phyloP scores from a whole-genome alignment of 1,284 basidiomycete genomes.

The Papiliotrema fonsecae region DNA sequence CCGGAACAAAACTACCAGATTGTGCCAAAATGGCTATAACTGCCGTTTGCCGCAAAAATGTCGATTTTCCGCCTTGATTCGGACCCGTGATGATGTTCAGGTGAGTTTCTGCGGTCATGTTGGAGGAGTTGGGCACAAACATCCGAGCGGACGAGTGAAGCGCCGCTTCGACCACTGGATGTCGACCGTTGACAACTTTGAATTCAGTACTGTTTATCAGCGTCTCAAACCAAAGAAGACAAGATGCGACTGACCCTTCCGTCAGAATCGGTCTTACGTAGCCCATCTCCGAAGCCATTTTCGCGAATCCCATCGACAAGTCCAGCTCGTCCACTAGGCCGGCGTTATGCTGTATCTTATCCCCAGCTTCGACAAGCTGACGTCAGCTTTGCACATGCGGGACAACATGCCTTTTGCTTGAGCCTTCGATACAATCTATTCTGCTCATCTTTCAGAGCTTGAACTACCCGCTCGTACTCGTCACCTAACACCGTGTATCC shows the following conservation, averaged over 20 bases:
- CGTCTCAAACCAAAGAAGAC: neutral
- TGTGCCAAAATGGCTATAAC: constrained; percentile 89
- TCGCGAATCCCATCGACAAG: constrained; percentile 74
- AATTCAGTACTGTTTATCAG: constrained; percentile 56
- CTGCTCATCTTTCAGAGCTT: neutral
- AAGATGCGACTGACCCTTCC: constrained; percentile 57
- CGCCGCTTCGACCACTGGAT: constrained; percentile 88
- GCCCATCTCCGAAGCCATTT: constrained; percentile 71
- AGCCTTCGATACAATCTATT: neutral
- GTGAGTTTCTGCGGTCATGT: constrained; percentile 58
- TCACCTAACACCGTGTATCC: neutral
- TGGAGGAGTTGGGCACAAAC: constrained; percentile 78
- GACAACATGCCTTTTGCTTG: neutral
- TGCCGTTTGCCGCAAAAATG: constrained; percentile 84
- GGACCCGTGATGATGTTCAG: constrained; percentile 86
- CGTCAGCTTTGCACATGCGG: neutral
- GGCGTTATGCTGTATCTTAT: constrained; percentile 65
- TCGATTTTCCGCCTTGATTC: constrained; percentile 93
- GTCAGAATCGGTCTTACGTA: constrained; percentile 69
- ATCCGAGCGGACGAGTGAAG: constrained; percentile 66
- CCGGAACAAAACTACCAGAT: constrained; percentile 88
- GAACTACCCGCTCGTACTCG: neutral
- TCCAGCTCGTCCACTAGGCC: constrained; percentile 84
- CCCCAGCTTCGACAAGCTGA: constrained; percentile 61
- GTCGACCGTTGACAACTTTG: constrained; percentile 71